Evolutionary conservation across 257 asterid genomes (phyloP).

Genomic region (Solanum chiquidenum): DNA sequence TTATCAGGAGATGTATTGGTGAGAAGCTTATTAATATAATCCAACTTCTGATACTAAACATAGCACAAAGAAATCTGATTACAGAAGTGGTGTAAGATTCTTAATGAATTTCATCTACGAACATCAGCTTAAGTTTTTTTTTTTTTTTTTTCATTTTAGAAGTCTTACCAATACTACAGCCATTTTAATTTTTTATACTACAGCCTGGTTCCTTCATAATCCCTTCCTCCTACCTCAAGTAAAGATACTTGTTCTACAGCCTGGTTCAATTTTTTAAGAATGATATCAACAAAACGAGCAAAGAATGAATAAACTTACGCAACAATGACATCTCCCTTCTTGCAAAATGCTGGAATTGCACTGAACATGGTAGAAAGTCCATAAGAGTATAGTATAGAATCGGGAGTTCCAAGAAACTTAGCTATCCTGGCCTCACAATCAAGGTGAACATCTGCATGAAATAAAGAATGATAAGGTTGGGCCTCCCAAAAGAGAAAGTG

Average conservation of each 20-base stretch:
- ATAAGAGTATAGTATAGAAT: slow-evolving; percentile 80
- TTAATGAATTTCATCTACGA: neutral
- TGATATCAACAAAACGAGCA: neutral
- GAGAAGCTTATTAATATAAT: neutral
- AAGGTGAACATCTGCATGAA: slow-evolving; percentile 85
- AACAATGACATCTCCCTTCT: slow-evolving; percentile 86
- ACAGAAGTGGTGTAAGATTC: neutral
- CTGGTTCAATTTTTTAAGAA: neutral
- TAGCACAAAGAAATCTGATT: neutral
- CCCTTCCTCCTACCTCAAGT: neutral
- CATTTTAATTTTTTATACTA: neutral
- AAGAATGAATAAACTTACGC: slow-evolving; percentile 47
- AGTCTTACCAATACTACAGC: neutral
- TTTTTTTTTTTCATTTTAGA: neutral
- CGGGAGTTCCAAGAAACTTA: slow-evolving; percentile 84
- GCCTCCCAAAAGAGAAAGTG: neutral
- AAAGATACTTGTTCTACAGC: neutral
- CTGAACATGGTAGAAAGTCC: slow-evolving; percentile 99
- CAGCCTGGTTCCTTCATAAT: neutral
- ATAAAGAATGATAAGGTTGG: neutral
- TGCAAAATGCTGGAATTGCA: slow-evolving; percentile 92
- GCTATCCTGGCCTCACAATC: slow-evolving; percentile 95
- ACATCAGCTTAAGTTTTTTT: neutral
- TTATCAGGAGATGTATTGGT: neutral
- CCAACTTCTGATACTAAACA: neutral